These are phyloP conservation scores for Davidsoniella virescens DNA, from an alignment of 2,329 filamentous ascomycete species.

Conservation along the genomic window DNA sequence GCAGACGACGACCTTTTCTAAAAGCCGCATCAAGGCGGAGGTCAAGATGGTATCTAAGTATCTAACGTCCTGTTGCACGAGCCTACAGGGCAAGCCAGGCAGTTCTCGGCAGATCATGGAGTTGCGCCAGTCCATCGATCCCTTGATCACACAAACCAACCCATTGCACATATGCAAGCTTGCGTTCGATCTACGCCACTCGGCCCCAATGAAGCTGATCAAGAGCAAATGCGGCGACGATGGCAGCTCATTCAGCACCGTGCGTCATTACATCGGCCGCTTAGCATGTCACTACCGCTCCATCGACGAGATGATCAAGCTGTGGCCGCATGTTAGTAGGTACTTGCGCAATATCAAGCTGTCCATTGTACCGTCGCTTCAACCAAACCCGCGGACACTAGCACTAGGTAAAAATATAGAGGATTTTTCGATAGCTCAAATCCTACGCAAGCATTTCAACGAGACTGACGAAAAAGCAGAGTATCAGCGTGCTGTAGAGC, in stretches of 20 bases:
- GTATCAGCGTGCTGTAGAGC: background rate
- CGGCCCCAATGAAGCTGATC: background rate
- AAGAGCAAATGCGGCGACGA: background rate
- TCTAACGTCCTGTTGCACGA: background rate
- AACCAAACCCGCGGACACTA: background rate
- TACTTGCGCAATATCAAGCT: background rate
- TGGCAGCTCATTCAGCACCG: background rate
- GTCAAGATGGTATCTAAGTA: background rate
- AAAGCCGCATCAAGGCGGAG: background rate
- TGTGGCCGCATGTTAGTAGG: background rate
- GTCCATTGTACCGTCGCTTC: background rate
- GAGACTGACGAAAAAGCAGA: background rate
- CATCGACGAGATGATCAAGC: background rate
- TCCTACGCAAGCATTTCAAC: conserved; percentile 1
- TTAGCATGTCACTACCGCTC: conserved; percentile 1
- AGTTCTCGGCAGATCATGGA: background rate
- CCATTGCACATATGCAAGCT: background rate
- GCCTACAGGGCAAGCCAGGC: background rate
- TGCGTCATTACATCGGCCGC: conserved; percentile 3
- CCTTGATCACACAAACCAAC: background rate
- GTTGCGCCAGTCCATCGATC: background rate
- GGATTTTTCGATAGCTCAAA: background rate
- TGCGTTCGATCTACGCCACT: background rate
- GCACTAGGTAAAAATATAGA: background rate
- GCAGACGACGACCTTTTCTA: background rate